A percentile compares a stretch with the other conserved stretches of the same genome.
phyloP scores from a whole-genome alignment of 2,329 filamentous ascomycete species.

The Aspergillus sp. region DNA sequence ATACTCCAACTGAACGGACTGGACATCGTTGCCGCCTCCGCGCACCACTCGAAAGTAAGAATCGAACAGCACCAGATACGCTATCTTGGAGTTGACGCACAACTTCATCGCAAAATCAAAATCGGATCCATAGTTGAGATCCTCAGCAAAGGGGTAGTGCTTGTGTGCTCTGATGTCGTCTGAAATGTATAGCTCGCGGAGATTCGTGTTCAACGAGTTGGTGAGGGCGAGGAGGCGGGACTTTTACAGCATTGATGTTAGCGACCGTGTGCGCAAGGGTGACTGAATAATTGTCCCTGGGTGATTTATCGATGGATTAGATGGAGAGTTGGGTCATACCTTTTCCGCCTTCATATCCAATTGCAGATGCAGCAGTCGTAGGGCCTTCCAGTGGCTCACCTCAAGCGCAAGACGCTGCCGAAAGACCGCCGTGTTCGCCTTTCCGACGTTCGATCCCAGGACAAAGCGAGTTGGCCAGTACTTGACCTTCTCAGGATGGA shows the following conservation, averaged over 20 bases:
- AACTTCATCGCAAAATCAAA: background rate
- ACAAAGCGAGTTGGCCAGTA: background rate
- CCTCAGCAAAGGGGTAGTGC: too few species aligned
- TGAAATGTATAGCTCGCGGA: background rate
- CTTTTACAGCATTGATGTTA: too few species aligned
- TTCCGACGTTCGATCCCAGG: background rate
- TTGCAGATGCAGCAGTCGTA: background rate
- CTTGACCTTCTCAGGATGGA: background rate
- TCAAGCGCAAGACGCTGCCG: background rate
- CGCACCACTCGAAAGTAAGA: background rate
- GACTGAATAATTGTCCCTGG: too few species aligned
- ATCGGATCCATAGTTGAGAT: background rate
- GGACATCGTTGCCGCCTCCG: background rate
- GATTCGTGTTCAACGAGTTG: background rate
- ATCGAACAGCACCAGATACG: background rate
- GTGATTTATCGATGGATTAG: too few species aligned
- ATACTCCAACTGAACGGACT: background rate
- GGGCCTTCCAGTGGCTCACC: background rate
- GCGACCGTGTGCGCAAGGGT: too few species aligned
- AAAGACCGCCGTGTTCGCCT: background rate
- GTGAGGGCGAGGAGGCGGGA: background rate
- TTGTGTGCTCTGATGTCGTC: background rate
- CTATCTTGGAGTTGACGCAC: background rate
- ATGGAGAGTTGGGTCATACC: background rate
- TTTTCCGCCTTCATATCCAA: background rate